Evolutionary conservation across 176 grass and related monocot genomes (phyloP).

Genomic region (Musa troglodytarum): DNA sequence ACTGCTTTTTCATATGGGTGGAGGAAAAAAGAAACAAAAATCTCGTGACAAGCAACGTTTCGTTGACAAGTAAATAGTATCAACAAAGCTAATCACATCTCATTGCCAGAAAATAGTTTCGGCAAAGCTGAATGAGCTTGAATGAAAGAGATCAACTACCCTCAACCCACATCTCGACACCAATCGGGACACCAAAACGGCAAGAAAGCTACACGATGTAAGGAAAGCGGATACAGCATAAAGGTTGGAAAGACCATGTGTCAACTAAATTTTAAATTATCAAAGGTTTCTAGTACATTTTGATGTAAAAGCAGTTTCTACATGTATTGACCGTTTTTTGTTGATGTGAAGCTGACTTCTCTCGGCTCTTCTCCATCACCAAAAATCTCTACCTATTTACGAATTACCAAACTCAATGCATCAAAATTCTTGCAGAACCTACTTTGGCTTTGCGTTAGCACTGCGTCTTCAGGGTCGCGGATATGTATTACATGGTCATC

Average conservation of each 20-base stretch:
- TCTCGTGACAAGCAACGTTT: too few relatives aligned
- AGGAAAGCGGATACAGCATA: neutral
- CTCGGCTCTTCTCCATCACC: slow-evolving; percentile 22
- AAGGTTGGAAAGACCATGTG: neutral
- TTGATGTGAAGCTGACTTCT: slow-evolving; percentile 31
- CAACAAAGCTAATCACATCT: too few relatives aligned
- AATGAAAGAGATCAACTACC: neutral
- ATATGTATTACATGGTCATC: slow-evolving; percentile 35
- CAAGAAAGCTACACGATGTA: neutral
- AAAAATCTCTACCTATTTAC: slow-evolving; percentile 38
- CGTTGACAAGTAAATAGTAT: too few relatives aligned
- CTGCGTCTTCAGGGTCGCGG: slow-evolving; percentile 30
- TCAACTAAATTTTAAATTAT: slow-evolving; percentile 7
- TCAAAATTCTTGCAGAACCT: slow-evolving; percentile 45
- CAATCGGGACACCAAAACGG: neutral
- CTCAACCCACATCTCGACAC: neutral
- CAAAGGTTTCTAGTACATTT: slow-evolving; percentile 47
- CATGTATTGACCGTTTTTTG: slow-evolving; percentile 50
- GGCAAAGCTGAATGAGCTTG: neutral
- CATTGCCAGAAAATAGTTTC: too few relatives aligned
- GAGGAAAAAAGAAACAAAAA: too few relatives aligned
- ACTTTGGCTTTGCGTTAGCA: slow-evolving; percentile 32
- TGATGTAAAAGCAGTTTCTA: slow-evolving; percentile 40
- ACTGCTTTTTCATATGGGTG: too few relatives aligned
- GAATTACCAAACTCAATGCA: slow-evolving; percentile 53